Percentiles rank a stretch among this genome's conserved stretches.
Conservation (phyloP, 225 moss, liverwort and hornwort genomes). For the Physcomitrium patens region DNA sequence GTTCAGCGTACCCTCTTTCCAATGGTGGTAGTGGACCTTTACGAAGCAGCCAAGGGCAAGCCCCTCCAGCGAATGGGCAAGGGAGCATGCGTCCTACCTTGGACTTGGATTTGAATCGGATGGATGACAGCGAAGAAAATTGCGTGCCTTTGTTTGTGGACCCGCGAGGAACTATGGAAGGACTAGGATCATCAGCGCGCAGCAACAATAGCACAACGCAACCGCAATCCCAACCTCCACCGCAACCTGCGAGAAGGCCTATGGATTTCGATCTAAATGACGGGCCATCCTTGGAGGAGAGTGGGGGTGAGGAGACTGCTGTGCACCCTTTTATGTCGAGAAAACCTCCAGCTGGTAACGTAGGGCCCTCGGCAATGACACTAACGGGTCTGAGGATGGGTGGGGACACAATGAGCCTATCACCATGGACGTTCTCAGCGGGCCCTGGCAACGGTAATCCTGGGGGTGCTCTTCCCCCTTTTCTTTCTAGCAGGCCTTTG, state of each 20-base stretch:
- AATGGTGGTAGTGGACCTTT: conserved; percentile 56
- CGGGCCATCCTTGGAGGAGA: conserved; percentile 84
- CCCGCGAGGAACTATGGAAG: conserved; percentile 51
- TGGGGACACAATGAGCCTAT: conserved; percentile 61
- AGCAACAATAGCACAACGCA: conserved; percentile 77
- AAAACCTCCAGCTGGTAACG: conserved; percentile 42
- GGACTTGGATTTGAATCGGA: conserved; percentile 87
- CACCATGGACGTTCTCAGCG: conserved; percentile 63
- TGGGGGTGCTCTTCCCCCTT: conserved; percentile 56
- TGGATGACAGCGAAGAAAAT: conserved; percentile 94
- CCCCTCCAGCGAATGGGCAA: conserved; percentile 45
- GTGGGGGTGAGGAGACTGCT: conserved; percentile 58
- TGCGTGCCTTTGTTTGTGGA: conserved; percentile 67
- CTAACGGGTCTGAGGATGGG: conserved; percentile 64
- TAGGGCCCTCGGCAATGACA: conserved; percentile 40
- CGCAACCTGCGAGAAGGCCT: conserved; percentile 55
- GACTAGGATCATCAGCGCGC: conserved; percentile 64
- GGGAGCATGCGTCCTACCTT: conserved; percentile 56
- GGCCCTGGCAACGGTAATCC: conserved; percentile 53
- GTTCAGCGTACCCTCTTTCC: conserved; percentile 72
- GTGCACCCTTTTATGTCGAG: conserved; percentile 54
- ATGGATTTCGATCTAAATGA: conserved; percentile 96
- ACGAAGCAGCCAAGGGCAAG: conserved; percentile 57
- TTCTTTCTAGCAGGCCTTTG: conserved; percentile 49
- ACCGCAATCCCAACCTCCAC: conserved; percentile 44